phyloP scores from a whole-genome alignment of 345 rosid species.

The Bruguiera parviflora region DNA sequence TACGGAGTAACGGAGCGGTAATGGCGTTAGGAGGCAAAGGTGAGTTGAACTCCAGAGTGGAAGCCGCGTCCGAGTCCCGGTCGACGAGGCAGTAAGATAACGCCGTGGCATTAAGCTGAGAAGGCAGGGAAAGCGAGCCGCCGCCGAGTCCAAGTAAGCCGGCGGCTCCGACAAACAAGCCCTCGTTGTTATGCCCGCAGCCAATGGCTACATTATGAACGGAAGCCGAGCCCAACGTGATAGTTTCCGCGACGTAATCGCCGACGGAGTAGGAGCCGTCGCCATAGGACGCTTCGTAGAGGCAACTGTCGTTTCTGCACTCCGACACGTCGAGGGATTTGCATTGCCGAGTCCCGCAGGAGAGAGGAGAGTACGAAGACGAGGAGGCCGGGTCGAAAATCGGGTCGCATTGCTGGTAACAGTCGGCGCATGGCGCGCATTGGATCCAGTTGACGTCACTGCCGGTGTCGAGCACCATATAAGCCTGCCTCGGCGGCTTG shows the following conservation, averaged over 20 bases:
- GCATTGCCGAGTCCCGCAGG: slow-evolving; percentile 60
- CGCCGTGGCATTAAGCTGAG: slow-evolving; percentile 61
- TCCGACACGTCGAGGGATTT: slow-evolving; percentile 60
- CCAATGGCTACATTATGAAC: slow-evolving; percentile 68
- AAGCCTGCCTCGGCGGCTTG: slow-evolving; percentile 58
- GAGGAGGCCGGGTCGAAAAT: slow-evolving; percentile 73
- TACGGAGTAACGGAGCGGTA: slow-evolving; percentile 63
- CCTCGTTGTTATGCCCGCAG: slow-evolving; percentile 84
- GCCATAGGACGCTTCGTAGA: slow-evolving; percentile 82
- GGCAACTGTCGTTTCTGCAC: slow-evolving; percentile 66
- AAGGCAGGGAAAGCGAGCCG: slow-evolving; percentile 69
- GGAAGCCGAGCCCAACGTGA: slow-evolving; percentile 57
- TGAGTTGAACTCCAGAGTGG: slow-evolving; percentile 62
- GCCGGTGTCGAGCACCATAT: slow-evolving; percentile 82
- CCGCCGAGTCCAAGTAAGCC: slow-evolving; percentile 92
- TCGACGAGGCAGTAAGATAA: slow-evolving; percentile 87
- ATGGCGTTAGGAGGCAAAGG: slow-evolving; percentile 46
- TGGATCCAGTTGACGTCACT: slow-evolving; percentile 93
- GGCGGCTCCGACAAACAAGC: slow-evolving; percentile 75
- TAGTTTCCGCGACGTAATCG: slow-evolving; percentile 69
- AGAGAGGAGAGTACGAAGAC: slow-evolving; percentile 55
- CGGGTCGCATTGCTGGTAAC: slow-evolving; percentile 87
- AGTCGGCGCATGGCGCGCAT: slow-evolving; percentile 81
- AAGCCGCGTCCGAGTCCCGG: slow-evolving; percentile 78
- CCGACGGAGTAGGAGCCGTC: slow-evolving; percentile 91